Evolutionary conservation across 768 basidiomycete species (phyloP), one percentile per base, ranked within the genome.

Genomic region (Suillus variegatus): DNA sequence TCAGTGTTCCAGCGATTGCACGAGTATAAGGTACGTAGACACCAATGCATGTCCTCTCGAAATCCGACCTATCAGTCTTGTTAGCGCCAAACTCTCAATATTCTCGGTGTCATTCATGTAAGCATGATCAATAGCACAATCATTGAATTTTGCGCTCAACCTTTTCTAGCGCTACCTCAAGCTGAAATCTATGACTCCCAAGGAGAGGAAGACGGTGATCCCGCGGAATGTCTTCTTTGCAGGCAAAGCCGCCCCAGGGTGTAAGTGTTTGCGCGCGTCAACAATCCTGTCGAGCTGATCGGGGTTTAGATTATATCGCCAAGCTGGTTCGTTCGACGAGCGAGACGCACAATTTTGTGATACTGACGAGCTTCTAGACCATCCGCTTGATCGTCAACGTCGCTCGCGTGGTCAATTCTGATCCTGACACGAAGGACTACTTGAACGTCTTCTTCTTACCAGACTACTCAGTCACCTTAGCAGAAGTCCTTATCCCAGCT

Each of bases 161-260:
- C 1, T 60, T 16, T 51, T 68, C 54, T 74, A 95, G 89, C 86
- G 94, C 57, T 97, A 97, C 79, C 80, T 95, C 60, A 79, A 78
- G 12, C 76, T 97, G 77, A 98, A 98, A 81, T 82, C 76, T 40
- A 87, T 97, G 88, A 82, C 83, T 2, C 85, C 92, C 0, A 89
- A 78, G 36, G 88, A 97, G 75, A 86, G 92, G 72, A 91, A 91
- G 82, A 92, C 92, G 75, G 85, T 91, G 68, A 88, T 86, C 69
- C 91, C 88, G n/a, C 86, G 88, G 61, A 95, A 94, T 22, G 91
- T 94, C n/a, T 92, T 99, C 83, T 99, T 99, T 68, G 97, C 94
- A 40, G 97, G 97, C 68, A 98, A 98, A 76, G 95, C 97, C 62
- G 97, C 97, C 0, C 97, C 97, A 46, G 96, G 89, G 65, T 94